phyloP scores from a whole-genome alignment of 305 asterid species.

The Fraxinus nigra region DNA sequence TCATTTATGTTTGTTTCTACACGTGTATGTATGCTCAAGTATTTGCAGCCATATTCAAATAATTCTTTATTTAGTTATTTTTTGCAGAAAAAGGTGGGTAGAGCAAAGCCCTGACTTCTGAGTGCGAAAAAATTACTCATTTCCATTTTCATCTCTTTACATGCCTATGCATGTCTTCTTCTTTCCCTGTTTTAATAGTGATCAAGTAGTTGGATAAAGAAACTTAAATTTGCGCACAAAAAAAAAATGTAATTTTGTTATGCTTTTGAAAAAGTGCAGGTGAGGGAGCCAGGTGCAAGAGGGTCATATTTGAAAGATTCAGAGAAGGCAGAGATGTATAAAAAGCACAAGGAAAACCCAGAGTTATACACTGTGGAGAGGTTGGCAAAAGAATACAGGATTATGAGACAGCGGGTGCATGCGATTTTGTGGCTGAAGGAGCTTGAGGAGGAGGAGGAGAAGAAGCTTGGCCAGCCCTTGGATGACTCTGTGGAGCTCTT shows the following conservation, averaged over 20 bases:
- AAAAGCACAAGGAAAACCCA: constrained; percentile 85
- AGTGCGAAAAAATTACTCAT: background rate
- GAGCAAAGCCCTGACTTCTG: background rate
- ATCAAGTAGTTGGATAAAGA: constrained; percentile 6
- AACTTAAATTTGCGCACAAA: background rate
- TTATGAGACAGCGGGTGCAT: constrained; percentile 96
- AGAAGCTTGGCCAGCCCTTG: constrained; percentile 65
- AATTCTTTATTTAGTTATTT: background rate
- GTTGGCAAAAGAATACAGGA: constrained; percentile 83
- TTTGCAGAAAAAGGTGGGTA: background rate
- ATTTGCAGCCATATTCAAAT: background rate
- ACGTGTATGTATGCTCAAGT: background rate
- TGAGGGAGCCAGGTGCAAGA: constrained; percentile 89
- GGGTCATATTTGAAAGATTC: constrained; percentile 79
- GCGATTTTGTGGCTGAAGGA: constrained; percentile 90
- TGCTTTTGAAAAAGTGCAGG: constrained; percentile 38
- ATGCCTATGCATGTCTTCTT: background rate
- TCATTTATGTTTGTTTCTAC: background rate
- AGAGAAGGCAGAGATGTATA: constrained; percentile 83
- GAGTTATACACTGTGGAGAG: constrained; percentile 79
- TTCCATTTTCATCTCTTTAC: background rate
- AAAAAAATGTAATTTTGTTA: background rate
- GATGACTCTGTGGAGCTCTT: constrained; percentile 70
- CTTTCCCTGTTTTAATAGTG: background rate
- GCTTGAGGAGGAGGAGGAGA: constrained; percentile 78